Base-by-base conservation (phyloP, 306 rosid species). In the Castanea mollissima region DNA sequence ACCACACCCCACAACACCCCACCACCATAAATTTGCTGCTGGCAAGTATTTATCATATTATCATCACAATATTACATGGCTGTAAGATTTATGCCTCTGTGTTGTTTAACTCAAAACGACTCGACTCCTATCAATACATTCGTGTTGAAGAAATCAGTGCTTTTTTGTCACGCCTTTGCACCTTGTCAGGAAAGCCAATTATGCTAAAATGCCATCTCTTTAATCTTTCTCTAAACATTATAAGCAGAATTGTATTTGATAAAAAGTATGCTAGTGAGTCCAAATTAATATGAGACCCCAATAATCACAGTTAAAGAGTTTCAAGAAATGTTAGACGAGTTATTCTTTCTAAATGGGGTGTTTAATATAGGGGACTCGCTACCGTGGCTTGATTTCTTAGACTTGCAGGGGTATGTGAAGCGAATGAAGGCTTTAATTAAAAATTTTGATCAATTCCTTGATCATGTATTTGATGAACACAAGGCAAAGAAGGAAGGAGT, bases 361-460 rank as follows among this genome's bases (percentile, higher is more conserved):
- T 74, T 84, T 19, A 84, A 87, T 27, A 29, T 80, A 0, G 88
- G 87, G 46, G 88, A 85, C 60, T 85, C 80, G 86, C 75, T 85
- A 20, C 91, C 85, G 11, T 80, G 85, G 85, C 73, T 85, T 15
- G 60, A 57, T 10, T 80, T 78, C 76, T 74, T 85, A 8, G 89
- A 85, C 80, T 55, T 78, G 83, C 91, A 85, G 57, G 87, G 91
- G 0, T 80, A 71, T 35, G 80, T 76, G 5, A 80, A 77, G 76
- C 16, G 87, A 31, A 85, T 85, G 91, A 82, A 87, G 80, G 85
- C 68, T 49, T 71, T 87, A 41, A 85, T 38, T 21, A 85, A 85
- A 32, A 82, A 18, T 15, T 77, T 79, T 2, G 83, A 85, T 32
- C 63, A 73, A 51, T 85, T 87, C 56, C 78, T 52, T 31, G 80